Percentiles rank a stretch among this genome's conserved stretches.
Conservation (phyloP, 108 stramenopile genomes). For the Phaeodactylum tricornutum region DNA sequence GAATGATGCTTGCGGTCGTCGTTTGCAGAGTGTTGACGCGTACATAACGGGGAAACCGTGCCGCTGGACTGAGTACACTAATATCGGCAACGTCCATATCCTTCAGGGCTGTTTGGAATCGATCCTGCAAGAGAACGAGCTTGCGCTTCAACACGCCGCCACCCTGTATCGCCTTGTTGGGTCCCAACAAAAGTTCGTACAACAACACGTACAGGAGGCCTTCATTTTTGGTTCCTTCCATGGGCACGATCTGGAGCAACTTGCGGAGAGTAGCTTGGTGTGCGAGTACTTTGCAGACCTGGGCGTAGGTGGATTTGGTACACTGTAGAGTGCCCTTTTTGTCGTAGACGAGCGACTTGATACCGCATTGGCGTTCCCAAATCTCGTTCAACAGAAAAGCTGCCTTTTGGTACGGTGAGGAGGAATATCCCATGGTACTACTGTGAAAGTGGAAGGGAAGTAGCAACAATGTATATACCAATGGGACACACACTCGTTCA, state of each 20-base stretch:
- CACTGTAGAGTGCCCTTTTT: slow-evolving; percentile 32
- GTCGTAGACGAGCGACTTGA: slow-evolving; percentile 51
- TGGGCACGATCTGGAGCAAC: background rate
- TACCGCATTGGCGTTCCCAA: slow-evolving; percentile 6
- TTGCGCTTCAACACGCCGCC: slow-evolving; percentile 78
- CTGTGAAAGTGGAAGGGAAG: no score
- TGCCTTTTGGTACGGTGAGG: slow-evolving; percentile 39
- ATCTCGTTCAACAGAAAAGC: slow-evolving; percentile 32
- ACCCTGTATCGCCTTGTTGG: slow-evolving; percentile 68
- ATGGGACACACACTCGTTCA: no score
- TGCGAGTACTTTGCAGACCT: slow-evolving; percentile 37
- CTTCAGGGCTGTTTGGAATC: slow-evolving; percentile 11
- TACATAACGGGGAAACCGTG: slow-evolving; percentile 64
- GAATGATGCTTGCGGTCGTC: slow-evolving; percentile 5
- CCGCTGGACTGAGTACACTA: background rate
- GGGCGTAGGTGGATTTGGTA: slow-evolving; percentile 46
- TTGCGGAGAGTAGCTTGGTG: slow-evolving; percentile 17
- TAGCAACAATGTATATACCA: no score
- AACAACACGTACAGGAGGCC: slow-evolving; percentile 70
- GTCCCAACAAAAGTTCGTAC: slow-evolving; percentile 74
- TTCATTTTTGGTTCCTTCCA: slow-evolving; percentile 18
- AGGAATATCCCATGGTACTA: no score
- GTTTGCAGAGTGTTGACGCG: slow-evolving; percentile 70
- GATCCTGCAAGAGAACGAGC: slow-evolving; percentile 49
- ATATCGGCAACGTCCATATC: background rate